Base-by-base conservation (phyloP, 345 rosid species). In the Populus tremula region DNA sequence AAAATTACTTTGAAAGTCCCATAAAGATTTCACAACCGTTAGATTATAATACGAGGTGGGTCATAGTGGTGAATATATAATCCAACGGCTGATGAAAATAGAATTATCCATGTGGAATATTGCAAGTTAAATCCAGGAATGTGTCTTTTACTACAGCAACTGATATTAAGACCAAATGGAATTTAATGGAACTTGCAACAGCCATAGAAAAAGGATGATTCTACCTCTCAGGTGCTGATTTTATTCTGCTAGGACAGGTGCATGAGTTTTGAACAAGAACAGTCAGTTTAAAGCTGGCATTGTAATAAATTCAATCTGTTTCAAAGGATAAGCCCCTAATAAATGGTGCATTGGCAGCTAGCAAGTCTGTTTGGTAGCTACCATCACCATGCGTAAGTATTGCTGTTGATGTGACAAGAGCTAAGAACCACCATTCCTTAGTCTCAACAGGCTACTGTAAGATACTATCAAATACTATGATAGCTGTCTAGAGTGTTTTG, bases 201-300 rank as follows among this genome's bases (percentile, higher is more conserved):
- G 72, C 25, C 23, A 67, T 17, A 67, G 16, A 75, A 67, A 50
- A 76, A 33, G 36, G 66, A 72, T 50, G 66, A 67, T 2, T 16
- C 39, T 47, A 12, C 31, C 36, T 66, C 47, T 72, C 69, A 12
- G 21, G 49, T 67, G 5, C 39, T 13, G 70, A 21, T n/a, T n/a
- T 49, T 31, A 13, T 23, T 25, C 69, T 70, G 63, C n/a, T 10
- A 71, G 17, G 69, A 39, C 65, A 71, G 35, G 69, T 33, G 67
- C 56, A 63, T 23, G 64, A 23, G 69, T 49, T 31, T 65, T 17
- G 31, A 71, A 43, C 36, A 18, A 50, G 66, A 17, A 69, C 27
- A 67, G 68, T 72, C 71, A 76, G 59, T 79, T 76, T 33, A 67
- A 71, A 82, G 70, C 79, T 70, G 79, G 35, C 70, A 71, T 11